A percentile compares a stretch with the other conserved stretches of the same genome.
These are phyloP conservation scores for Lactarius tabidus DNA, from an alignment of 768 basidiomycete genomes.

Conservation along the genomic window DNA sequence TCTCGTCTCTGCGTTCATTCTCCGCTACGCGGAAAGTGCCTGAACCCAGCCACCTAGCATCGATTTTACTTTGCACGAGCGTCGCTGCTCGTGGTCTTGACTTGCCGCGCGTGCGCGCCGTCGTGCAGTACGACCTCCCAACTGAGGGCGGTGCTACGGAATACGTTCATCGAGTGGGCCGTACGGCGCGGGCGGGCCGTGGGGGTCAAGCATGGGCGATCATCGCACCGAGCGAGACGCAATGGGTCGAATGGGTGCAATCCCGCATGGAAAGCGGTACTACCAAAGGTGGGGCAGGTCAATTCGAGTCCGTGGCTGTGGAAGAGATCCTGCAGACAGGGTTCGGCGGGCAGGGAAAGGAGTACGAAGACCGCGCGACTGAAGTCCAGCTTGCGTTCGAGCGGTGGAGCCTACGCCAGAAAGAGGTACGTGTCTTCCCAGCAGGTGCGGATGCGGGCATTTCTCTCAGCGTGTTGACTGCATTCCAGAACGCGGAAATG, in stretches of 20 bases:
- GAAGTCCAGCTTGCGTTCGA: constrained; percentile 95
- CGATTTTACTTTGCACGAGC: constrained; percentile 90
- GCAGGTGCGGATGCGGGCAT: too few relatives aligned
- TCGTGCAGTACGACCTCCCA: constrained; percentile 95
- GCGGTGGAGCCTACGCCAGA: constrained; percentile 77
- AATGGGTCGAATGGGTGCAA: constrained; percentile 91
- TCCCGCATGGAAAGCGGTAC: constrained; percentile 64
- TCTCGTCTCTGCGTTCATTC: constrained; percentile 81
- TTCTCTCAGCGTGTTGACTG: background rate
- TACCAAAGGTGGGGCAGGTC: constrained; percentile 34
- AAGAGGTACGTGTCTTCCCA: constrained; percentile 47
- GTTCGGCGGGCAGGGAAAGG: constrained; percentile 77
- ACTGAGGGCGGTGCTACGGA: constrained; percentile 96
- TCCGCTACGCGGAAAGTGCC: constrained; percentile 41
- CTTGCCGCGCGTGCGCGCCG: constrained; percentile 87
- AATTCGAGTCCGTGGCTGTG: constrained; percentile 59
- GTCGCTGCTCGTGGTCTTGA: constrained; percentile 99
- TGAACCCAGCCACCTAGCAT: constrained; percentile 38
- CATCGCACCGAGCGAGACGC: constrained; percentile 78
- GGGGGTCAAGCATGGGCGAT: constrained; percentile 96
- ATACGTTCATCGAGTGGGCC: constrained; percentile 94
- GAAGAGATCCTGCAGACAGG: constrained; percentile 74
- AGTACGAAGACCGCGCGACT: constrained; percentile 87
- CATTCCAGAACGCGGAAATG: constrained; percentile 60
- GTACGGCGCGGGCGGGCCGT: constrained; percentile 94